A percentile compares a stretch with the other conserved stretches of the same genome.
Conservation (phyloP, 139 green algal genomes). For the Deuterostichococcus epilithicus region DNA sequence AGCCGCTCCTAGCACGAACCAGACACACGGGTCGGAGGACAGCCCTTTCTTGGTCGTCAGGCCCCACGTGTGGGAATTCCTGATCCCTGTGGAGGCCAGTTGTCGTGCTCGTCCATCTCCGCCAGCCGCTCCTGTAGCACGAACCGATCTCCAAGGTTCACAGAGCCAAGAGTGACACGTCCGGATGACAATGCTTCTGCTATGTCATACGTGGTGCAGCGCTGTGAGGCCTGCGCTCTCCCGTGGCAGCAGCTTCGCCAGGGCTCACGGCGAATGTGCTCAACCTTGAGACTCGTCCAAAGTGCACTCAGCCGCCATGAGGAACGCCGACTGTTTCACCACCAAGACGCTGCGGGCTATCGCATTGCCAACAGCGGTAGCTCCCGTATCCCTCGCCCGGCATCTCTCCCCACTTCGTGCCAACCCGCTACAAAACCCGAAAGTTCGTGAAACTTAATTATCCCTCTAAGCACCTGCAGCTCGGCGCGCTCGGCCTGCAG, state of each 20-base stretch:
- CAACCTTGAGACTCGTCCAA: too few species aligned
- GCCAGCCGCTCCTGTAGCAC: background rate
- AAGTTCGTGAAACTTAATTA: too few species aligned
- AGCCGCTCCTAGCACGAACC: constrained; percentile 13
- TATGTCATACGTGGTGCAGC: too few species aligned
- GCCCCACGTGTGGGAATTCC: background rate
- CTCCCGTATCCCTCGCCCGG: background rate
- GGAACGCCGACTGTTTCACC: background rate
- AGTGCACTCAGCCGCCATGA: background rate
- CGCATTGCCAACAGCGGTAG: background rate
- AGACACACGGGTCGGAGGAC: background rate
- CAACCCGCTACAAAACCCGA: too few species aligned
- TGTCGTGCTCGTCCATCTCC: too few species aligned
- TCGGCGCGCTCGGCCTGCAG: constrained; percentile 28
- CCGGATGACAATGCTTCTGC: too few species aligned
- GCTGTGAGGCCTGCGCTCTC: too few species aligned
- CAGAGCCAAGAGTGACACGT: too few species aligned
- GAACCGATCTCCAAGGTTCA: too few species aligned
- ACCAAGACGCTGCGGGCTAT: background rate
- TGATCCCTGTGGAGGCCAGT: background rate
- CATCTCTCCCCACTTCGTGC: background rate
- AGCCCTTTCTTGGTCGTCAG: background rate
- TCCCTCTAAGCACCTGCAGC: constrained; percentile 20
- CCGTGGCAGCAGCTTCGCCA: too few species aligned
- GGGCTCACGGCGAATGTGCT: too few species aligned